phyloP scores from a whole-genome alignment of 1,284 basidiomycete genomes.

The Takashimella tepidaria region DNA sequence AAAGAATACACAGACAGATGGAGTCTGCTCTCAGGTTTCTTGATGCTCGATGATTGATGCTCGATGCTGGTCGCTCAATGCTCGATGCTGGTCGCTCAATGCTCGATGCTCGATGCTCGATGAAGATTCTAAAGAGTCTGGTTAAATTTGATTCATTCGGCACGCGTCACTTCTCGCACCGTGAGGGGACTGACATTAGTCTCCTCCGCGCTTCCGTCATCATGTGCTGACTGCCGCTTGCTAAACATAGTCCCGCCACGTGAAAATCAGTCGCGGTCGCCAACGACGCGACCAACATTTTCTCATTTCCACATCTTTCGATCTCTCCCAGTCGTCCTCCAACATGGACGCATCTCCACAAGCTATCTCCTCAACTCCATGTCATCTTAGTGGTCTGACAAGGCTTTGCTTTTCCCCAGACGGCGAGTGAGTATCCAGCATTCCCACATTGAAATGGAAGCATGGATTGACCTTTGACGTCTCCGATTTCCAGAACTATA shows the following conservation, averaged over 20 bases:
- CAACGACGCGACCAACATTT: background rate
- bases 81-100: too few relatives aligned
- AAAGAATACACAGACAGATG: too few relatives aligned
- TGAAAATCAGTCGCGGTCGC: background rate
- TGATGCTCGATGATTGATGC: too few relatives aligned
- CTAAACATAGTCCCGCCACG: too few relatives aligned
- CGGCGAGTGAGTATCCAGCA: constrained; percentile 53
- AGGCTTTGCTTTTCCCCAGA: constrained; percentile 58
- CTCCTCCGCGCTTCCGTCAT: background rate
- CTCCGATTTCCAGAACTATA: constrained; percentile 27
- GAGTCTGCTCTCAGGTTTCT: too few relatives aligned
- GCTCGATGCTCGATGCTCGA: too few relatives aligned
- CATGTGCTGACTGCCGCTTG: too few relatives aligned
- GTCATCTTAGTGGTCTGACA: constrained; percentile 48
- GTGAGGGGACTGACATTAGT: too few relatives aligned
- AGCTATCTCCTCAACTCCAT: constrained; percentile 27
- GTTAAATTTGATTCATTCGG: too few relatives aligned
- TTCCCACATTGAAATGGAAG: background rate
- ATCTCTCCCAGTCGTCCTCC: constrained; percentile 2
- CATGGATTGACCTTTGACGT: background rate
- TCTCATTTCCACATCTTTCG: background rate
- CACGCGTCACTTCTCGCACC: too few relatives aligned
- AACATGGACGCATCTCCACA: constrained; percentile 34
- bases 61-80: too few relatives aligned
- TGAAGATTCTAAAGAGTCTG: too few relatives aligned